Base-by-base conservation (phyloP, 2,329 filamentous ascomycete species). In the Aspergillus spinulosporus region DNA sequence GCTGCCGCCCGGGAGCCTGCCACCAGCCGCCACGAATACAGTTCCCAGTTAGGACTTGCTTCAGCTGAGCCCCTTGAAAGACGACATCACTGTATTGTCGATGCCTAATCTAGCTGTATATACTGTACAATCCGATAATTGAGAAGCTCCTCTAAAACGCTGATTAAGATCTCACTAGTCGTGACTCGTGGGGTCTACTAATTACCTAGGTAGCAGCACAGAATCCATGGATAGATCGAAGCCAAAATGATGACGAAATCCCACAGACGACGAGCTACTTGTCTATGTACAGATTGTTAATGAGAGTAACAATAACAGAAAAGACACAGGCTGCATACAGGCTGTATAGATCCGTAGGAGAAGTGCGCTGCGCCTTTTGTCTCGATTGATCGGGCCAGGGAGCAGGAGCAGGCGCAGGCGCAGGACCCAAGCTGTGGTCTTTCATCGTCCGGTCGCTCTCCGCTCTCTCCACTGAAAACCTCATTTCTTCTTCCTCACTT, bases 201-300 rank as follows among this genome's bases (percentile, higher is more conserved):
- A 12, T 37, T 37, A 37, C 34, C 34, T 11, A 12, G 31, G 34
- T 37, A 15, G 49, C 37, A 37, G 32, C 29, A 45, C 31, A 37
- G 31, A 21, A 52, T 11, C 50, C 39, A 34, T 46, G 50, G 50
- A 45, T 52, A 42, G 42, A 46, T 31, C 42, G n/a, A 29, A 46
- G 40, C 32, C 15, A 34, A 49, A 48, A 61, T 34, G 54, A 61
- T 62, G 60, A 62, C 60, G 60, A 61, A 62, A 62, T 59, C 34
- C 31, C 36, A 42, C 43, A 50, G 21, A 42, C 34, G 14, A 37
- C 12, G n/a, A 34, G 29, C 15, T 5, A 21, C n/a, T 14, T 31
- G 45, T 14, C 12, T n/a, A 29, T 26, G 21, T 7, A 45, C 12
- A 7, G 6, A 9, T 11, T 31, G 28, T n/a, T 12, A 45, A 29